These are phyloP conservation scores for Sabuloglossum arenarium DNA, from an alignment of 495 filamentous ascomycete species.

Conservation along the genomic window DNA sequence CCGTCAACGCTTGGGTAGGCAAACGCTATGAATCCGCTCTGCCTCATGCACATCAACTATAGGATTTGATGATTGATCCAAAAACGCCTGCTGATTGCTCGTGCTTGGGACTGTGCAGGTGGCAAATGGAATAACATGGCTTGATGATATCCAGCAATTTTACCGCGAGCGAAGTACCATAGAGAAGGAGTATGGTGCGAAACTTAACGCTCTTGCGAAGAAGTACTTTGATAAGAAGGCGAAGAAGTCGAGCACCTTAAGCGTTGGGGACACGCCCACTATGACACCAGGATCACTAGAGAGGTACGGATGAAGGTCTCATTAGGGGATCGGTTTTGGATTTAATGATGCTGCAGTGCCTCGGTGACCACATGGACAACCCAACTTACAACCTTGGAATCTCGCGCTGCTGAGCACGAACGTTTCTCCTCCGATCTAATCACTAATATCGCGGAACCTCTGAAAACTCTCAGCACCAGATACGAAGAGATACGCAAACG, in stretches of 20 bases:
- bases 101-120: slow-evolving; percentile 25
- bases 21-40: neutral
- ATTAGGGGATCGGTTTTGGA: neutral
- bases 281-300: slow-evolving; percentile 93
- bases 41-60: neutral
- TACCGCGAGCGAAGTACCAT: slow-evolving; percentile 85
- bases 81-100: slow-evolving; percentile 8
- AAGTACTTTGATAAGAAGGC: slow-evolving; percentile 94
- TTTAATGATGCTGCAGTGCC: slow-evolving; percentile 27
- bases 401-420: slow-evolving; percentile 78
- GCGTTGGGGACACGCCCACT: slow-evolving; percentile 80
- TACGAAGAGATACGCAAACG: slow-evolving; percentile 90
- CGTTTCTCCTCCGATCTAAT: slow-evolving; percentile 56
- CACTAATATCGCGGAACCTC: slow-evolving; percentile 58
- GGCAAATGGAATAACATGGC: slow-evolving; percentile 69
- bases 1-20: slow-evolving; percentile 72
- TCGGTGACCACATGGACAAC: slow-evolving; percentile 94
- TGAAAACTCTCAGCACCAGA: slow-evolving; percentile 45
- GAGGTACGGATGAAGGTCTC: slow-evolving; percentile 26
- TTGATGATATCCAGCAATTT: slow-evolving; percentile 92
- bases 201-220: slow-evolving; percentile 68
- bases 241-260: slow-evolving; percentile 69
- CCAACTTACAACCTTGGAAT: slow-evolving; percentile 73
- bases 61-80: slow-evolving; percentile 8
- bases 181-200: slow-evolving; percentile 88